These are phyloP conservation scores for Fusarium nodosum DNA, from an alignment of 2,329 filamentous ascomycete genomes.

Conservation along the genomic window DNA sequence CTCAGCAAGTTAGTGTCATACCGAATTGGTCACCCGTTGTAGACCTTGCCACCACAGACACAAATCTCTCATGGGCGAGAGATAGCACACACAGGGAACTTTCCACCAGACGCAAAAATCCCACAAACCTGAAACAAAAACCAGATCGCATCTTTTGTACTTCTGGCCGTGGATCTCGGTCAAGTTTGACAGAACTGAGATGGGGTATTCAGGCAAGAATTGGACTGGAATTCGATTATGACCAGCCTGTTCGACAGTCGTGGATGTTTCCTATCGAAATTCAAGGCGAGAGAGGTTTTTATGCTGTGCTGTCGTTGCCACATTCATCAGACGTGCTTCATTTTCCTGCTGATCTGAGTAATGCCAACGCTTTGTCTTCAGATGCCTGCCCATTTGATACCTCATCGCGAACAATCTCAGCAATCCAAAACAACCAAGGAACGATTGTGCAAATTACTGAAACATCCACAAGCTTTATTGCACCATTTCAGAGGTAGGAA, in stretches of 20 bases:
- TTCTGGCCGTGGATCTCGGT: conserved; percentile 72
- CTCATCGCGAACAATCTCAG: conserved; percentile 65
- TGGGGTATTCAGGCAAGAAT: conserved; percentile 78
- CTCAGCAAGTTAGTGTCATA: conserved; percentile 62
- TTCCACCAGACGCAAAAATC: conserved; percentile 16
- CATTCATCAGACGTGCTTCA: conserved; percentile 63
- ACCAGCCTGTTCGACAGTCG: conserved; percentile 62
- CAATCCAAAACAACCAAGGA: conserved; percentile 54
- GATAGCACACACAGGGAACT: conserved; percentile 10
- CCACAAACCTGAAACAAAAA: conserved; percentile 49
- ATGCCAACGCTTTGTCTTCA: conserved; percentile 59
- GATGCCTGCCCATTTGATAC: conserved; percentile 65
- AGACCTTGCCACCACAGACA: conserved; percentile 66
- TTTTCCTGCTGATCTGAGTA: conserved; percentile 63
- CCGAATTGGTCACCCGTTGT: conserved; percentile 73
- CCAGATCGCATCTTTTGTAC: conserved; percentile 74
- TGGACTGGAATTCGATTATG: conserved; percentile 68
- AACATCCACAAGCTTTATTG: conserved; percentile 58
- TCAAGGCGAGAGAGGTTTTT: conserved; percentile 41
- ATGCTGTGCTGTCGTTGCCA: conserved; percentile 64
- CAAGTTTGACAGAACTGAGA: conserved; percentile 76
- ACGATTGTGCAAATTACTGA: conserved; percentile 69
- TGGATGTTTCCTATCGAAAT: conserved; percentile 63
- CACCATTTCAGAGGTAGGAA: conserved; percentile 51
- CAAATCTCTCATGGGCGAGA: conserved; percentile 48